Base-by-base conservation (phyloP, 345 rosid species). In the Sisymbrium irio region DNA sequence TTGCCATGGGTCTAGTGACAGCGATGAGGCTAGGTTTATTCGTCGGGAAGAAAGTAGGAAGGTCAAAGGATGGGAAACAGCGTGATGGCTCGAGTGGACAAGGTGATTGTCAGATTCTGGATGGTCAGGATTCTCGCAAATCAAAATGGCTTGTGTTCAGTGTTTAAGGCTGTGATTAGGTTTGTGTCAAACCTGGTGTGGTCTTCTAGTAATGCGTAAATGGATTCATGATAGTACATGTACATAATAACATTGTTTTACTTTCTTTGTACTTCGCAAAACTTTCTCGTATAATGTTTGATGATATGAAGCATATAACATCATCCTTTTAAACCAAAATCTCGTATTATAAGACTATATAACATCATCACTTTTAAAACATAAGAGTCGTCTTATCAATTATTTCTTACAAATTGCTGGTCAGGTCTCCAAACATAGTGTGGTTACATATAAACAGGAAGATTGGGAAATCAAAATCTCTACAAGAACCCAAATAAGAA, bases 1-100 rank as follows among this genome's bases (percentile, higher is more conserved):
- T 90, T 65, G 91, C 91, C 1, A 58, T 87, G 58, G 89, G 96
- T 57, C 65, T 95, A 2, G 82, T 95, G 51, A 82, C 96, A 25
- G 86, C 89, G 1, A 71, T 87, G 84, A 88, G 82, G 85, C 27
- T 88, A 3, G 97, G 97, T 11, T 17, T 79, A 56, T 82, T 75
- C 11, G 77, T 82, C 0, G 83, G 90, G 41, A 83, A 73, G 74
- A 89, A 79, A 72, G 56, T 87, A n/a, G 77, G 84, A 59, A 71
- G 86, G 37, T 80, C 91, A 69, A 85, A 81, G 62, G 69, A 47
- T 58, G 83, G 70, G 74, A 78, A 80, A 77, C 79, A 9, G 30
- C 78, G 51, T 2, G 67, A 51, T 42, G 69, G 51, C 49, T 50
- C 69, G 15, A 53, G 22, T 59, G 64, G 37, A 42, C 68, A 72